Evolutionary conservation across 164 flowering plant species (phyloP).

Genomic region (Magnolia changhungtana): DNA sequence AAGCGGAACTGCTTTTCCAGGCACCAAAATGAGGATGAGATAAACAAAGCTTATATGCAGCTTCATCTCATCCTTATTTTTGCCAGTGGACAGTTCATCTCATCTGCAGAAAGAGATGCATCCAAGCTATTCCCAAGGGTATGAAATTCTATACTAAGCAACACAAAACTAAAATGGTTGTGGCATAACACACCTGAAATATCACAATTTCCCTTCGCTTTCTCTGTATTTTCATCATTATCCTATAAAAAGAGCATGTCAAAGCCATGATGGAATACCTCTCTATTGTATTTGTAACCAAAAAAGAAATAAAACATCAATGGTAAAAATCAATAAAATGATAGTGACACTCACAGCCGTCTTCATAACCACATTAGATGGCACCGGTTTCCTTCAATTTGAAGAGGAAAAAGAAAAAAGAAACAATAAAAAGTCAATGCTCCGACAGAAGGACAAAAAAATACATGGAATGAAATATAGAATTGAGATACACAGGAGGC

Average conservation of each 20-base stretch:
- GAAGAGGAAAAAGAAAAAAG: not conserved
- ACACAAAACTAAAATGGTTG: not conserved
- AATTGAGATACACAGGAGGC: no score
- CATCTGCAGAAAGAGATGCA: not conserved
- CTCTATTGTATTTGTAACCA: not conserved
- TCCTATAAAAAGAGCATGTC: conserved; percentile 27
- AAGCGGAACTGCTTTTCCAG: not conserved
- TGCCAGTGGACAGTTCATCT: not conserved
- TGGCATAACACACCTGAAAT: conserved; percentile 31
- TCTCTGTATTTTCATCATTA: conserved; percentile 24
- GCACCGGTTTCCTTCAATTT: conserved; percentile 26
- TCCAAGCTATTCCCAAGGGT: not conserved
- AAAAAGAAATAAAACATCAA: not conserved
- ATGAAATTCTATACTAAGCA: not conserved
- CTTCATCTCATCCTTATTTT: not conserved
- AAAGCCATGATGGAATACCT: not conserved
- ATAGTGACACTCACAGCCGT: conserved; percentile 24
- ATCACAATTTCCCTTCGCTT: conserved; percentile 24
- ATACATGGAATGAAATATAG: not conserved
- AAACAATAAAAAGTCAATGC: not conserved
- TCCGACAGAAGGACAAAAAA: not conserved
- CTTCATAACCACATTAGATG: conserved; percentile 10
- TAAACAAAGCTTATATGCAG: no score
- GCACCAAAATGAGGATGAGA: not conserved
- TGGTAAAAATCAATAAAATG: not conserved